A percentile compares a stretch with the other conserved stretches of the same genome.
These are phyloP conservation scores for Rhodamnia rubescens DNA, from an alignment of 345 rosid species.

Conservation along the genomic window DNA sequence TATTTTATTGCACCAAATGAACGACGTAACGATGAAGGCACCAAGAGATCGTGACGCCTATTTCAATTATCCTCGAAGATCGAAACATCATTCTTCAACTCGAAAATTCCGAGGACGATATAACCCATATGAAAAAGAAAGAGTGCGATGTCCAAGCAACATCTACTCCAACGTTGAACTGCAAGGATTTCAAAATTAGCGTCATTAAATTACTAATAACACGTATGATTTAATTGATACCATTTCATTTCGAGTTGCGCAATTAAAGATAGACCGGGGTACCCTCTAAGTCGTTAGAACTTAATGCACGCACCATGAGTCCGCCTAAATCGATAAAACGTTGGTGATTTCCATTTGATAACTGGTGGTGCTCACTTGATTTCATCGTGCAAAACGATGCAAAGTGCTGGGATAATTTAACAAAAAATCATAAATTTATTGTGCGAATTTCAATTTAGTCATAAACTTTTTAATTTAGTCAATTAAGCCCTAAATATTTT, in stretches of 20 bases:
- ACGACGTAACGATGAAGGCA: not conserved
- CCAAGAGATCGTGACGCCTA: not conserved
- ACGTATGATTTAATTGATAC: not conserved
- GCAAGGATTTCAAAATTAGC: not conserved
- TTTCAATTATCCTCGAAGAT: not conserved
- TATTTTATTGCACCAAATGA: not conserved
- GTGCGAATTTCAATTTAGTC: accelerated
- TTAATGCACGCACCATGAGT: not conserved
- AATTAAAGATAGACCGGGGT: not conserved
- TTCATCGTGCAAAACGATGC: no score
- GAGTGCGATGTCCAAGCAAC: not conserved
- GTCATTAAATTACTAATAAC: not conserved
- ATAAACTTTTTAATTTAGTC: accelerated
- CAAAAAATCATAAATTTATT: not conserved
- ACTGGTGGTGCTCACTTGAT: no score
- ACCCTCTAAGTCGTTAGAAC: not conserved
- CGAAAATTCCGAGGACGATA: not conserved
- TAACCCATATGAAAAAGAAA: not conserved
- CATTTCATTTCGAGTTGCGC: not conserved
- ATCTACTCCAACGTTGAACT: not conserved
- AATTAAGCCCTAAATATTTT: not conserved
- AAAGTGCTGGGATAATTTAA: not conserved
- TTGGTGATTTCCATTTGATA: no score
- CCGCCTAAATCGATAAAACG: not conserved
- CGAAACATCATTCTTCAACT: not conserved